A percentile compares a stretch with the other conserved stretches of the same genome.
These are phyloP conservation scores for Xylaria telfairii DNA, from an alignment of 495 filamentous ascomycete species.

Conservation along the genomic window DNA sequence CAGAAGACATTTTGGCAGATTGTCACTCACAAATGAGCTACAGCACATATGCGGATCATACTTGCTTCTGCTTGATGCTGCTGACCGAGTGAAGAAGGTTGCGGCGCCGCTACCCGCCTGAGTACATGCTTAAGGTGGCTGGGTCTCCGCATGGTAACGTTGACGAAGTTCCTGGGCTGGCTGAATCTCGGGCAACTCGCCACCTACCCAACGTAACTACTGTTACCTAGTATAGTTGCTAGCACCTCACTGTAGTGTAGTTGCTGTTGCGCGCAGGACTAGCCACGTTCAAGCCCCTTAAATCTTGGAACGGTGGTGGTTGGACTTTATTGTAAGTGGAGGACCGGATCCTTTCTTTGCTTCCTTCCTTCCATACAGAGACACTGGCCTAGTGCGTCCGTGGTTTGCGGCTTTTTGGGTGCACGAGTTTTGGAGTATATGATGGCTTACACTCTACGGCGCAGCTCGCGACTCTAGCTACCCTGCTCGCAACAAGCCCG, in stretches of 20 bases:
- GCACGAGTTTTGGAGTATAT: background rate
- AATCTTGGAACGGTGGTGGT: background rate
- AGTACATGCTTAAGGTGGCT: conserved; percentile 18
- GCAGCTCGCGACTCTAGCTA: background rate
- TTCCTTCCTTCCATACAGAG: background rate
- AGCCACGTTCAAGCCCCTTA: background rate
- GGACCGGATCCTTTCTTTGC: background rate
- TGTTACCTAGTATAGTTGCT: background rate
- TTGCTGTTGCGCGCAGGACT: background rate
- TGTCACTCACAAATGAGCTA: conserved; percentile 28
- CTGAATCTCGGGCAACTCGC: conserved; percentile 11
- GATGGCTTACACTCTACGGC: background rate
- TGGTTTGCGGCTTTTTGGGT: conserved; percentile 23
- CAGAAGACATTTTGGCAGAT: conserved; percentile 33
- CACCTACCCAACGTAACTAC: too few species aligned
- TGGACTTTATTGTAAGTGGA: background rate
- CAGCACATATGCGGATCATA: conserved; percentile 46
- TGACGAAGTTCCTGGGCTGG: conserved; percentile 22
- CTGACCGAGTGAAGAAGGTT: conserved; percentile 24
- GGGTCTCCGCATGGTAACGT: conserved; percentile 26
- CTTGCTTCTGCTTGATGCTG: conserved; percentile 44
- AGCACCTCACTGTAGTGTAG: background rate
- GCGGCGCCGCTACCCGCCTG: conserved; percentile 23
- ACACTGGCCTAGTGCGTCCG: background rate
- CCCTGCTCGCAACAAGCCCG: background rate